Base-by-base conservation (phyloP, 2,329 filamentous ascomycete genomes). In the Thermomyces lanuginosus region DNA sequence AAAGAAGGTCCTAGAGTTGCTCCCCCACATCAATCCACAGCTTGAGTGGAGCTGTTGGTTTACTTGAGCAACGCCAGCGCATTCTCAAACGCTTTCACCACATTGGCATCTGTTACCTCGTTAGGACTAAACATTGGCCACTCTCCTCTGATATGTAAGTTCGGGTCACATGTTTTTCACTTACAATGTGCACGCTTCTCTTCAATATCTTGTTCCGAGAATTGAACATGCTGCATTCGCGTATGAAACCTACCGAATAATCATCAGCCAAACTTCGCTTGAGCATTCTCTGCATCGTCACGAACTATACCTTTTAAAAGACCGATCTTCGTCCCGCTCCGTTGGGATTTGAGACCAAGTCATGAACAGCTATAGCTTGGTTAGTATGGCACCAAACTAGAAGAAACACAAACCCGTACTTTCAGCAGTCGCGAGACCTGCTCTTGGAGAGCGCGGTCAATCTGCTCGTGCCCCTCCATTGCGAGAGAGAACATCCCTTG, bases 101-200 rank as follows among this genome's bases (percentile, higher is more conserved):
- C 57, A 32, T 56, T 53, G 27, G 39, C 36, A 40, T 58, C 57
- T 57, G 29, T n/a, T n/a, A n/a, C n/a, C n/a, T n/a, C n/a, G n/a
- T n/a, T n/a, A n/a, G n/a, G n/a, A n/a, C n/a, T n/a, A n/a, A n/a
- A n/a, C n/a, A n/a, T n/a, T n/a, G n/a, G n/a, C n/a, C n/a, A n/a
- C n/a, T n/a, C n/a, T n/a, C n/a, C n/a, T n/a, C n/a, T n/a, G n/a
- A n/a, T n/a, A n/a, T n/a, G n/a, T 18, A 20, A 14, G 23, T 21
- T 35, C 16, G 34, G 22, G n/a, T 10, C 15, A 17, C 16, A 18
- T 16, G 7, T n/a, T 11, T 8, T 7, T 22, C 16, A 56, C 77
- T 58, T 57, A 92, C 83, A 80, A 42, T 92, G 83, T 34, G 74
- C 63, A 44, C 83, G 76, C 46, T 77, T 89, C 38, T 75, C 65